Percentiles rank a stretch among this genome's conserved stretches.
phyloP scores from a whole-genome alignment of 1,284 basidiomycete genomes.

The Puccinia coronata region DNA sequence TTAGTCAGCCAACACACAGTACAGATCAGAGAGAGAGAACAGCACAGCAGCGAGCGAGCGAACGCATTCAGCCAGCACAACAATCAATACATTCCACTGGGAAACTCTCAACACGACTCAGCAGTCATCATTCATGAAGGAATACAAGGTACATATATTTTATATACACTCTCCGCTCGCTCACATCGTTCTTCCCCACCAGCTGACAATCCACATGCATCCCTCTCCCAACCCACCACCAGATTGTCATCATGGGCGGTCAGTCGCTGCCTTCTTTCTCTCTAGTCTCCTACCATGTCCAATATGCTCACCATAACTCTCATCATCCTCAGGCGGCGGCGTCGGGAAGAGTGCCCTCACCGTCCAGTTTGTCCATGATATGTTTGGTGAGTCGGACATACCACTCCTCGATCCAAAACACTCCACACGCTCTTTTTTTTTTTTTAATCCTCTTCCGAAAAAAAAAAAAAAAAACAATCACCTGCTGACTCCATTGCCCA shows the following conservation, averaged over 20 bases:
- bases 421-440: background rate
- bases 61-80: no score
- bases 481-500: no score
- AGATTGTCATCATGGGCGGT: conserved; percentile 51
- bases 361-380: conserved; percentile 72
- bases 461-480: background rate
- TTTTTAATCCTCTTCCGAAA: background rate
- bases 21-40: no score
- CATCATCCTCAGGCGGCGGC: conserved; percentile 53
- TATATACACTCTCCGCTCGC: background rate
- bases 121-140: no score
- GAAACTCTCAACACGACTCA: no score
- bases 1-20: no score
- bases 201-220: background rate
- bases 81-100: no score
- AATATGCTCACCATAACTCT: background rate
- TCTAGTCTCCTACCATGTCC: background rate
- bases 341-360: conserved; percentile 77
- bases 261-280: background rate
- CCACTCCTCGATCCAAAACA: no score
- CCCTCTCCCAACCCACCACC: background rate
- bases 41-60: no score
- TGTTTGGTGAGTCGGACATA: conserved; percentile 72
- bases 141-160: conserved; percentile 34
- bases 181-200: background rate